Evolutionary conservation across 257 asterid species (phyloP).

Genomic region (Echites panduratus): DNA sequence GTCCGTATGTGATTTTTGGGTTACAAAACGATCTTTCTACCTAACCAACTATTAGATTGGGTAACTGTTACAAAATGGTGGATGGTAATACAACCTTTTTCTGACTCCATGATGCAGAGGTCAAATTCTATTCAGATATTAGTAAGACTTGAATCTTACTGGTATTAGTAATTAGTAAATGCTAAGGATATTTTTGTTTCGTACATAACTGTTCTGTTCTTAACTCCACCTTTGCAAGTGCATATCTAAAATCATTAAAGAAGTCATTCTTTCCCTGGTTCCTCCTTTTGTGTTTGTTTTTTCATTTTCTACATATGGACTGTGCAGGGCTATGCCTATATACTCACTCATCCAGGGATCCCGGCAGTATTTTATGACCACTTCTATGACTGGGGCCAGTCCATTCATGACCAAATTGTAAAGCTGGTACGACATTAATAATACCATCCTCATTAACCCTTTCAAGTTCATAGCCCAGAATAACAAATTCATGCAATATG

Average conservation of each 20-base stretch:
- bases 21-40: background rate
- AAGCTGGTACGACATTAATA: slow-evolving; percentile 57
- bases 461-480: background rate
- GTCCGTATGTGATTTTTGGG: no score
- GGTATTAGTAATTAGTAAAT: background rate
- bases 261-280: background rate
- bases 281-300: background rate
- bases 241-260: background rate
- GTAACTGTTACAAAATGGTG: background rate
- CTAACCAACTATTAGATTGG: background rate
- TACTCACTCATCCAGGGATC: slow-evolving; percentile 88
- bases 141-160: background rate
- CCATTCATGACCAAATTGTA: slow-evolving; percentile 66
- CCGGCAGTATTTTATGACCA: slow-evolving; percentile 91
- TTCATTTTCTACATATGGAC: background rate
- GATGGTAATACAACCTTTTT: background rate
- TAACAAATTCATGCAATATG: slow-evolving; percentile 9
- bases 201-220: background rate
- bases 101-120: background rate
- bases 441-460: background rate
- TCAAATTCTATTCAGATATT: background rate
- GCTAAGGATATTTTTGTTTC: background rate
- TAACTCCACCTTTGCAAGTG: background rate
- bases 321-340: slow-evolving; percentile 72
- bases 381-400: slow-evolving; percentile 66